phyloP scores from a whole-genome alignment of 192 early-diverging fungal genomes.

The Entophlyctis luteolus region DNA sequence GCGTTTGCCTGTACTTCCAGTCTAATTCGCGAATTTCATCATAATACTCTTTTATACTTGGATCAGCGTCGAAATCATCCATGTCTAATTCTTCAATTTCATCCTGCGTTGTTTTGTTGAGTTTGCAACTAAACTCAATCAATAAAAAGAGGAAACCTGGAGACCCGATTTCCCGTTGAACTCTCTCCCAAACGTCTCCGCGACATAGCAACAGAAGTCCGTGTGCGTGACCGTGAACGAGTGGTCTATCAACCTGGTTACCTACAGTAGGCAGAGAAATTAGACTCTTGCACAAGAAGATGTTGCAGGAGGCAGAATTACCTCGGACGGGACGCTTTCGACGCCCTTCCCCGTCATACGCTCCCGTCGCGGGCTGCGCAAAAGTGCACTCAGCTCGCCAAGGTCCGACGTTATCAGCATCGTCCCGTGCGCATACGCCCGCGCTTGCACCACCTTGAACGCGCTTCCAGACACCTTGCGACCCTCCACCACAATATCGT shows the following conservation, averaged over 20 bases:
- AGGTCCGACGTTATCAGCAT: slow-evolving; percentile 94
- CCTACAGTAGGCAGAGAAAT: background rate
- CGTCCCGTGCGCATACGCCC: slow-evolving; percentile 96
- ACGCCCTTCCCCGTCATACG: slow-evolving; percentile 82
- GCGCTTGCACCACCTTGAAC: slow-evolving; percentile 76
- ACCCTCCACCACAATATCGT: slow-evolving; percentile 82
- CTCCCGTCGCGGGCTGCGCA: slow-evolving; percentile 72
- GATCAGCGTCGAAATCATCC: slow-evolving; percentile 22
- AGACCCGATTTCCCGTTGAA: background rate
- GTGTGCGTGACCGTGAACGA: slow-evolving; percentile 80
- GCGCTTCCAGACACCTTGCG: slow-evolving; percentile 92
- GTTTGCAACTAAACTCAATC: background rate
- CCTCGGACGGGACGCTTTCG: slow-evolving; percentile 81
- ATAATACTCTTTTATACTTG: slow-evolving; percentile 32
- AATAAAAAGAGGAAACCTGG: background rate
- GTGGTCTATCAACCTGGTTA: slow-evolving; percentile 70
- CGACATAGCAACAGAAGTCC: slow-evolving; percentile 73
- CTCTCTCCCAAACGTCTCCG: slow-evolving; percentile 59
- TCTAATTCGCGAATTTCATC: slow-evolving; percentile 51
- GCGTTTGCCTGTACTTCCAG: slow-evolving; percentile 90
- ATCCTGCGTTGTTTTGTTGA: slow-evolving; percentile 14
- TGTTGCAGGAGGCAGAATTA: no score
- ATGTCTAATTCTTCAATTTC: slow-evolving; percentile 26
- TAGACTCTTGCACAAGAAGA: no score
- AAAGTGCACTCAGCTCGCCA: slow-evolving; percentile 42